These are phyloP conservation scores for Ochetophila trinervis DNA, from an alignment of 306 rosid genomes.

Conservation along the genomic window DNA sequence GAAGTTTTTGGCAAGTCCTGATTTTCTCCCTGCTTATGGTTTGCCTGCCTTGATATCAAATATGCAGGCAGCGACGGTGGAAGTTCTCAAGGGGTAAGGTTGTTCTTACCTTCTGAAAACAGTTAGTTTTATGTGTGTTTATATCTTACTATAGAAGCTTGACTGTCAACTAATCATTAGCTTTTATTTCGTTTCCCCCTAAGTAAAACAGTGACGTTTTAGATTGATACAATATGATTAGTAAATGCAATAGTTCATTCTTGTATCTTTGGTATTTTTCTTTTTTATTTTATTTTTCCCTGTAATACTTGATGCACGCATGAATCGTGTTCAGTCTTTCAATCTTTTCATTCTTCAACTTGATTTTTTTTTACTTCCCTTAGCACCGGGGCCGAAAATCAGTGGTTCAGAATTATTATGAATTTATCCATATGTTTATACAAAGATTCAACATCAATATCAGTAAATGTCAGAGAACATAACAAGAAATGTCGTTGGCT, in stretches of 20 bases:
- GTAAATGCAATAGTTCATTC: background rate
- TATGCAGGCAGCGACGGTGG: constrained; percentile 63
- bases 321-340: background rate
- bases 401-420: too few relatives aligned
- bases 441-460: too few relatives aligned
- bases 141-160: constrained; percentile 5
- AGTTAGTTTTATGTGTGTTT: constrained; percentile 15
- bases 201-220: background rate
- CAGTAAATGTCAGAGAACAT: too few relatives aligned
- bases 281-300: background rate
- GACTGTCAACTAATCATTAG: background rate
- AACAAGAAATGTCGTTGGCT: too few relatives aligned
- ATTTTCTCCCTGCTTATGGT: constrained; percentile 63
- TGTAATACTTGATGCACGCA: background rate
- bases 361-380: background rate
- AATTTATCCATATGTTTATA: too few relatives aligned
- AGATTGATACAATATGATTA: background rate
- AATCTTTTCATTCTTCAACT: background rate
- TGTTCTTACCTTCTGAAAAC: constrained; percentile 23
- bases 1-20: constrained; percentile 77
- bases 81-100: constrained; percentile 80
- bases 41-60: constrained; percentile 65
- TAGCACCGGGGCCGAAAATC: too few relatives aligned
- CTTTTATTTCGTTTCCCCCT: background rate
- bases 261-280: too few relatives aligned